These are phyloP conservation scores for Komagataella pseudopastoris DNA, from an alignment of 805 yeast species.

Conservation along the genomic window DNA sequence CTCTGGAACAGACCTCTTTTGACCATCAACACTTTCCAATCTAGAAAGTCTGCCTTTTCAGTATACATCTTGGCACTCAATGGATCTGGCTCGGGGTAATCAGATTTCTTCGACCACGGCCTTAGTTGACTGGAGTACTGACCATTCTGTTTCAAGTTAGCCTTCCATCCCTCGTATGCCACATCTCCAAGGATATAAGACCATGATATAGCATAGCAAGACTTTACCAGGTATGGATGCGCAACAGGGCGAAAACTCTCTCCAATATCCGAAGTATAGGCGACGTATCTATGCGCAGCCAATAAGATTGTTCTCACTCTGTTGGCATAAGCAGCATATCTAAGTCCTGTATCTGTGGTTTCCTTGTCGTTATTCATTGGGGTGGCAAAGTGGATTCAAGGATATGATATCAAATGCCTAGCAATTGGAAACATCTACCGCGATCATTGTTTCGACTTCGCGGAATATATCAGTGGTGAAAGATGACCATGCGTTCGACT, in stretches of 20 bases:
- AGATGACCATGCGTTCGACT: conserved; percentile 1
- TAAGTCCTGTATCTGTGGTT: conserved; percentile 32
- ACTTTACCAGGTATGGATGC: conserved; percentile 46
- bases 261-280: conserved; percentile 79
- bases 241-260: conserved; percentile 80
- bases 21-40: conserved; percentile 52
- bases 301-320: conserved; percentile 54
- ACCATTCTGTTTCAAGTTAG: conserved; percentile 53
- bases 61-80: conserved; percentile 21
- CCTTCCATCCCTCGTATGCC: conserved; percentile 59
- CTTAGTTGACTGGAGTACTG: conserved; percentile 40
- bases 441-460: not conserved
- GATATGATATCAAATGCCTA: not conserved
- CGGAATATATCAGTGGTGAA: not conserved
- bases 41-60: conserved; percentile 24
- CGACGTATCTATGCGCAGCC: conserved; percentile 73
- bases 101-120: conserved; percentile 42
- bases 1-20: conserved; percentile 74
- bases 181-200: conserved; percentile 65
- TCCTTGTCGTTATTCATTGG: conserved; percentile 11
- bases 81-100: conserved; percentile 25
- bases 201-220: conserved; percentile 71
- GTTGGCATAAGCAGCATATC: conserved; percentile 79
- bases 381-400: conserved; percentile 1
- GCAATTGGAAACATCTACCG: not conserved